Percentiles rank a stretch among this genome's conserved stretches.
These are phyloP conservation scores for Coemansia sp. DNA, from an alignment of 371 early-diverging fungal species.

Conservation along the genomic window DNA sequence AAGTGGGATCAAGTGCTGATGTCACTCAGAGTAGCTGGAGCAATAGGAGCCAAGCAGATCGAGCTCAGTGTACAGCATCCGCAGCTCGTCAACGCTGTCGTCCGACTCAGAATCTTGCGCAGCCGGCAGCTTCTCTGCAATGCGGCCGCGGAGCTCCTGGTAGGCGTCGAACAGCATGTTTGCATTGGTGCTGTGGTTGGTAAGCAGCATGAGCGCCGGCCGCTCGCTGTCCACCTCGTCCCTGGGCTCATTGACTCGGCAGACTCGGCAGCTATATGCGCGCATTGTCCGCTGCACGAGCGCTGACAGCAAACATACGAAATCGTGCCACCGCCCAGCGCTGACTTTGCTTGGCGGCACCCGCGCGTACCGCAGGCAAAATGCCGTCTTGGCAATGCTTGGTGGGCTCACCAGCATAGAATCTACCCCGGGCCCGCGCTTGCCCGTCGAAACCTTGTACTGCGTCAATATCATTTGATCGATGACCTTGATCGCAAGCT, in stretches of 20 bases:
- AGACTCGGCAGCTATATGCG: conserved; percentile 27
- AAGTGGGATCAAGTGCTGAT: not conserved
- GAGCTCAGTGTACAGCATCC: conserved; percentile 20
- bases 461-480: conserved; percentile 23
- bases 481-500: conserved; percentile 23
- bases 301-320: conserved; percentile 13
- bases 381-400: conserved; percentile 15
- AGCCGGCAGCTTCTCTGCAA: not conserved
- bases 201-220: not conserved
- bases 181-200: not conserved
- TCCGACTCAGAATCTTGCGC: not conserved
- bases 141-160: not conserved
- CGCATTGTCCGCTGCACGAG: conserved; percentile 30
- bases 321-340: conserved; percentile 6
- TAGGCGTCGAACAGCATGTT: not conserved
- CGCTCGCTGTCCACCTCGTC: not conserved
- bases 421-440: not conserved
- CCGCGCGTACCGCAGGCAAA: conserved; percentile 15
- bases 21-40: not conserved
- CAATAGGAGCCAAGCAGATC: conserved; percentile 20
- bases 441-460: conserved; percentile 9
- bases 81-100: not conserved
- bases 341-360: not conserved
- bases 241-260: conserved; percentile 12
- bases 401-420: conserved; percentile 8